Evolutionary conservation across 2,329 filamentous ascomycete species (phyloP).

Genomic region (Cyphellophora europaea): DNA sequence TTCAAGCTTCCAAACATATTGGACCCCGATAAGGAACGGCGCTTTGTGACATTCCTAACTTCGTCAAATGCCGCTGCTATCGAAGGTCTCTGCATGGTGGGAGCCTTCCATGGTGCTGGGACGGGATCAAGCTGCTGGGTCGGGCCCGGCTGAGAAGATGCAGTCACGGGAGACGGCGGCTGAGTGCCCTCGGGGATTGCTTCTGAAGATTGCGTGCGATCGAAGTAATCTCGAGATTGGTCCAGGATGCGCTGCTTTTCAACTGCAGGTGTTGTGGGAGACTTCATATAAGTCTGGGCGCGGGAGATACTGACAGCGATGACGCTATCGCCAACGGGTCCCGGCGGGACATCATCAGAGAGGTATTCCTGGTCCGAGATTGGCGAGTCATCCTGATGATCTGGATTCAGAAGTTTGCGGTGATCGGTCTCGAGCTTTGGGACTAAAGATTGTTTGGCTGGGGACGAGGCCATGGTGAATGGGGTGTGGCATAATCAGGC

Average conservation of each 20-base stretch:
- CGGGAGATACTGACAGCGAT: slow-evolving; percentile 52
- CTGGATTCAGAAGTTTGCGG: not conserved
- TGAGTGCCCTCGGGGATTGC: not conserved
- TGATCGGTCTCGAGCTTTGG: not conserved
- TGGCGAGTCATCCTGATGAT: not conserved
- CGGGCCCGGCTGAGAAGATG: too few species aligned
- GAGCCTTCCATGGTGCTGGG: not conserved
- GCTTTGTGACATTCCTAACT: not conserved
- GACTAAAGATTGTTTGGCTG: too few species aligned
- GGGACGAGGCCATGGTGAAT: too few species aligned
- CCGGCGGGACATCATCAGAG: not conserved
- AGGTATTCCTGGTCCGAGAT: not conserved
- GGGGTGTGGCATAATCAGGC: too few species aligned
- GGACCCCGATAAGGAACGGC: slow-evolving; percentile 3
- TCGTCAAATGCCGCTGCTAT: not conserved
- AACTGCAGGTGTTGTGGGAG: slow-evolving; percentile 46
- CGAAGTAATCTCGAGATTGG: slow-evolving; percentile 15
- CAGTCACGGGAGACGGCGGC: too few species aligned
- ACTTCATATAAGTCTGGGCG: slow-evolving; percentile 47
- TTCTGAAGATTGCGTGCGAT: not conserved
- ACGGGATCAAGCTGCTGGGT: too few species aligned
- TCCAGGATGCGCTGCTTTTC: slow-evolving; percentile 51
- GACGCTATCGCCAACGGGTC: slow-evolving; percentile 23
- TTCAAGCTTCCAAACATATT: slow-evolving; percentile 17
- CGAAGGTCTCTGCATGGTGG: not conserved